phyloP scores from a whole-genome alignment of 208 protist species.

The Trypanosoma brucei region DNA sequence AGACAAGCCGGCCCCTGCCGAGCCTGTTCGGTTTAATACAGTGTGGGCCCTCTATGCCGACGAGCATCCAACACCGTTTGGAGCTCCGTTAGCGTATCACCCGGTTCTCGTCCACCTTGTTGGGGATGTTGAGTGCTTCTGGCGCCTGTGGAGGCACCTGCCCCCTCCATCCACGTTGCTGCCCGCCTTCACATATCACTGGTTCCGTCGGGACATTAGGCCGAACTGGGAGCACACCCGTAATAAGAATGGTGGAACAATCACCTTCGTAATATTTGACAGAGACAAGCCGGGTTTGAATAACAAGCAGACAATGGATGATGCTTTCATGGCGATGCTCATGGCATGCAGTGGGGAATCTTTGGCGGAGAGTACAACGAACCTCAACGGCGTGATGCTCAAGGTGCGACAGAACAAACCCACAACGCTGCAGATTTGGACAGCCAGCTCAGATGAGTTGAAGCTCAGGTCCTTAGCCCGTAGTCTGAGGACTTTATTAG shows the following conservation, averaged over 20 bases:
- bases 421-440: constrained; percentile 78
- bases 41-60: constrained; percentile 81
- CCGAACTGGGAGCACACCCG: constrained; percentile 84
- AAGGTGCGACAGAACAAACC: constrained; percentile 78
- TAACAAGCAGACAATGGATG: constrained; percentile 75
- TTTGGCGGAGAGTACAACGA: constrained; percentile 59
- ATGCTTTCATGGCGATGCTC: constrained; percentile 78
- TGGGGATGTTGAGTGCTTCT: constrained; percentile 71
- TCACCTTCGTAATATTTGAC: constrained; percentile 78
- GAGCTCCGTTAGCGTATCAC: constrained; percentile 36
- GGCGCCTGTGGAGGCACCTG: constrained; percentile 75
- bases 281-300: constrained; percentile 68
- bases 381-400: constrained; percentile 82
- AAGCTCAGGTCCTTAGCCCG: constrained; percentile 65
- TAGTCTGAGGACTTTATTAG: constrained; percentile 52
- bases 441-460: constrained; percentile 51
- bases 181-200: constrained; percentile 77
- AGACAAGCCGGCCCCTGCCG: constrained; percentile 29
- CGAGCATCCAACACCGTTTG: constrained; percentile 44
- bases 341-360: constrained; percentile 64
- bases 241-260: constrained; percentile 81
- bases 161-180: constrained; percentile 55
- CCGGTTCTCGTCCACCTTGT: constrained; percentile 70
- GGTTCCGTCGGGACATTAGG: constrained; percentile 78
- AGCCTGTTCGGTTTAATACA: constrained; percentile 51